Conservation (phyloP, 2,329 filamentous ascomycete species). For the Coniochaeta pulveracea region DNA sequence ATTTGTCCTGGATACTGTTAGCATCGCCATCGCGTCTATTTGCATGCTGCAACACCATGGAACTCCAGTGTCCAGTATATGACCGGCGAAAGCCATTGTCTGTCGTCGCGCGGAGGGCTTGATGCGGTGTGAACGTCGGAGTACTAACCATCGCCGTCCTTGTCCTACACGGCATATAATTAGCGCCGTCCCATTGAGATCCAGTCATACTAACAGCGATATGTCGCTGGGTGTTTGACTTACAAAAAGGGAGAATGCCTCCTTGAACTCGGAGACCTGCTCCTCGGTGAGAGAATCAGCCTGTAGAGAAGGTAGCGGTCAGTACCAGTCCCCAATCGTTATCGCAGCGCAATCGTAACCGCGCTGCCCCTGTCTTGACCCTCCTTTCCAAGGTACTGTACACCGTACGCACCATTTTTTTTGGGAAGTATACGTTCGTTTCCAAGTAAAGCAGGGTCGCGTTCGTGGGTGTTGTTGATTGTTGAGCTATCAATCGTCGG, state of each 20-base stretch:
- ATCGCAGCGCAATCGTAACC: background rate
- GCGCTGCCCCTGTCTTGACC: background rate
- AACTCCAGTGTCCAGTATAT: constrained; percentile 4
- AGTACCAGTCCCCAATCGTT: constrained; percentile 6
- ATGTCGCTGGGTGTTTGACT: constrained; percentile 28
- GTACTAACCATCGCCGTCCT: constrained; percentile 80
- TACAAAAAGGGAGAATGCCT: constrained; percentile 99
- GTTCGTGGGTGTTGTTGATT: too few relatives aligned
- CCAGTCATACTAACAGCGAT: constrained; percentile 5
- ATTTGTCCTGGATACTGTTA: constrained; percentile 58
- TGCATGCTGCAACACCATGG: background rate
- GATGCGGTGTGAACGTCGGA: constrained; percentile 2
- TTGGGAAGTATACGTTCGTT: too few relatives aligned
- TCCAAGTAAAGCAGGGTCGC: too few relatives aligned
- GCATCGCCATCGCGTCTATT: constrained; percentile 8
- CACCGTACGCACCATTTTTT: too few relatives aligned
- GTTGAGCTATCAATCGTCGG: too few relatives aligned
- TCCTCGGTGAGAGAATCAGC: constrained; percentile 98
- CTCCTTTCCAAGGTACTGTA: background rate
- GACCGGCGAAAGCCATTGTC: too few relatives aligned
- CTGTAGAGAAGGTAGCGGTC: constrained; percentile 32
- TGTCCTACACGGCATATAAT: constrained; percentile 46
- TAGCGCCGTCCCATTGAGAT: constrained; percentile 9
- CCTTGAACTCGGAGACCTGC: constrained; percentile 99
- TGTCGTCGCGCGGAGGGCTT: too few relatives aligned